Conservation (phyloP, 129 eudicot genomes). For the Deinandra increscens region DNA sequence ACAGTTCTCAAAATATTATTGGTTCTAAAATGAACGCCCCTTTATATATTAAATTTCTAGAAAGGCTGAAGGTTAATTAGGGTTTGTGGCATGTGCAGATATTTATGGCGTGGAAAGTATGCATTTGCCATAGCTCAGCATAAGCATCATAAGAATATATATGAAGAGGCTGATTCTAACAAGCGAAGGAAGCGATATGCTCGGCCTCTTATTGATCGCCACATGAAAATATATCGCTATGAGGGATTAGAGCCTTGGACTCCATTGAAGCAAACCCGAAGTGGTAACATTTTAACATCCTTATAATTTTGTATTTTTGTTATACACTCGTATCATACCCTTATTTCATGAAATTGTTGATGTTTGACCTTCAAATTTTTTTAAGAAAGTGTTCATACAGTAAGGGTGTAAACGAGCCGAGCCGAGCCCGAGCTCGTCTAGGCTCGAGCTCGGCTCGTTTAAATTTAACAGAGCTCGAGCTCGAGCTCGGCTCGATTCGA, state of each 20-base stretch:
- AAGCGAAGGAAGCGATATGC: conserved; percentile 96
- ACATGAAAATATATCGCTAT: conserved; percentile 83
- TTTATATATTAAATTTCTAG: not conserved
- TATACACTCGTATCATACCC: not conserved
- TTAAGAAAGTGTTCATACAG: not conserved
- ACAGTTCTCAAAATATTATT: too few species aligned
- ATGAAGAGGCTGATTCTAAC: conserved; percentile 99
- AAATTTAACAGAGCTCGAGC: too few species aligned
- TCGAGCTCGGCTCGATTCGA: too few species aligned
- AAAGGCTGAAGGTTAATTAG: not conserved
- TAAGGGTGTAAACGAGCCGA: too few species aligned
- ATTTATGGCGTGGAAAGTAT: conserved; percentile 95
- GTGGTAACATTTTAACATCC: conserved; percentile 53
- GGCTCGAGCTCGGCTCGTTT: too few species aligned
- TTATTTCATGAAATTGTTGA: not conserved
- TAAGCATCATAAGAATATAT: conserved; percentile 79
- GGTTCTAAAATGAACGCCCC: too few species aligned
- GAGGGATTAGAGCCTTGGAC: conserved; percentile 91
- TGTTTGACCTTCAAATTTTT: not conserved
- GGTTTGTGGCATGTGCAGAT: conserved; percentile 41
- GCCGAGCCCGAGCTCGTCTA: too few species aligned
- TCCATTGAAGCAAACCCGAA: conserved; percentile 57
- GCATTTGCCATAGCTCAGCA: conserved; percentile 98
- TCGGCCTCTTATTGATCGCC: conserved; percentile 91
- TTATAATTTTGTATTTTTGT: conserved; percentile 4